phyloP scores from a whole-genome alignment of 2,329 filamentous ascomycete genomes.

The Chaetomium olivaceum region DNA sequence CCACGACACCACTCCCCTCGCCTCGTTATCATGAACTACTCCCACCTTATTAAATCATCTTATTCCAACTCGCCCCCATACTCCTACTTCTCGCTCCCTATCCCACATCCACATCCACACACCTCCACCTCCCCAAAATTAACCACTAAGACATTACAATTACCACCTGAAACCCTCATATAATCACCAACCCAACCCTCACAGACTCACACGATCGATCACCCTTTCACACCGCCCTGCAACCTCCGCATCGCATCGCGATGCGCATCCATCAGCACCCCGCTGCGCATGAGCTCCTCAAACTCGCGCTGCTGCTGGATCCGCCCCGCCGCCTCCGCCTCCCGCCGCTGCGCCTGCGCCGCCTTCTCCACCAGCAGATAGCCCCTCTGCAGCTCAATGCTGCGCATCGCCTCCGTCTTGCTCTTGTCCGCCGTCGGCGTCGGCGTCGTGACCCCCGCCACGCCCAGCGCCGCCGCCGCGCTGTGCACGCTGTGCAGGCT shows the following conservation, averaged over 20 bases:
- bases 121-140: background rate
- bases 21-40: background rate
- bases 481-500: no score
- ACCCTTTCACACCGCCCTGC: conserved; percentile 53
- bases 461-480: background rate
- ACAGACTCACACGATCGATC: no score
- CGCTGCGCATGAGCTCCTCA: conserved; percentile 74
- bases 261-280: conserved; percentile 74
- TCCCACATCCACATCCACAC: no score
- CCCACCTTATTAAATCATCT: background rate
- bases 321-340: conserved; percentile 58
- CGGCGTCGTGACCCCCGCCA: background rate
- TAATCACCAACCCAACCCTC: background rate
- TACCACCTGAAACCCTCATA: background rate
- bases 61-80: background rate
- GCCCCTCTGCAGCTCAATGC: conserved; percentile 56
- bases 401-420: conserved; percentile 43
- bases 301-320: conserved; percentile 63
- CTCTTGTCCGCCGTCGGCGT: background rate
- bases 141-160: background rate
- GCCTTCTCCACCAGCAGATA: conserved; percentile 63
- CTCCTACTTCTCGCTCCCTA: background rate
- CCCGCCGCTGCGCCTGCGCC: conserved; percentile 60
- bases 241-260: conserved; percentile 77
- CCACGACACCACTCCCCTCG: background rate